Conservation (phyloP, 176 grass and related monocot species). For the Typha latifolia region DNA sequence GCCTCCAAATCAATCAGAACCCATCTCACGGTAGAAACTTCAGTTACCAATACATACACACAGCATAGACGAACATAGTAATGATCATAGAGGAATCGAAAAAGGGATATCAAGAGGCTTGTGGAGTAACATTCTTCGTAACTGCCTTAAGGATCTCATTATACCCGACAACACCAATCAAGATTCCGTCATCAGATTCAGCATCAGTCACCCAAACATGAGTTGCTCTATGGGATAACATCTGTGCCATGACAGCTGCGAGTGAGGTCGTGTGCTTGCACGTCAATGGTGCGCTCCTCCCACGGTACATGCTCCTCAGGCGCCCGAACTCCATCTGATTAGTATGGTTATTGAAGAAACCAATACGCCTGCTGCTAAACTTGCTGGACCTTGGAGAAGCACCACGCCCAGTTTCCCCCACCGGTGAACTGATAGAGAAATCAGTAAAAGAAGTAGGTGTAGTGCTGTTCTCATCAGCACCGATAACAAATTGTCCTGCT, state of each 20-base stretch:
- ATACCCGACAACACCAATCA: slow-evolving; percentile 79
- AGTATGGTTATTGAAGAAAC: slow-evolving; percentile 48
- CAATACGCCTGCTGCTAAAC: slow-evolving; percentile 90
- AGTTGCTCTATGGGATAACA: slow-evolving; percentile 75
- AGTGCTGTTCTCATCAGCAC: slow-evolving; percentile 44
- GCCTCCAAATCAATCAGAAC: background rate
- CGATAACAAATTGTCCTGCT: slow-evolving; percentile 70
- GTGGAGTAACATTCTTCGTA: slow-evolving; percentile 25
- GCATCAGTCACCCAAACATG: slow-evolving; percentile 89
- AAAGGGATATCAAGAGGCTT: slow-evolving; percentile 23
- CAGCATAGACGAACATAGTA: background rate
- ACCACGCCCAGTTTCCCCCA: slow-evolving; percentile 22
- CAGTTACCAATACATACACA: background rate
- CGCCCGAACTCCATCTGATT: slow-evolving; percentile 39
- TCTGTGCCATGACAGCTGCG: slow-evolving; percentile 88
- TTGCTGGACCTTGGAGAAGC: slow-evolving; percentile 43
- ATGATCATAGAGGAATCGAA: background rate
- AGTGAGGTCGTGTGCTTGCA: slow-evolving; percentile 78
- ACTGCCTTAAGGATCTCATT: slow-evolving; percentile 75
- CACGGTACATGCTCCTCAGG: slow-evolving; percentile 50
- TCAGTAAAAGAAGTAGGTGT: slow-evolving; percentile 21
- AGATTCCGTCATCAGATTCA: slow-evolving; percentile 34
- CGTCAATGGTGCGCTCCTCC: slow-evolving; percentile 52
- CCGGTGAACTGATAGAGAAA: slow-evolving; percentile 15
- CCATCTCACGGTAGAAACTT: no score